Conservation (phyloP, 139 green algal genomes). For the Medakamo hakoo region DNA sequence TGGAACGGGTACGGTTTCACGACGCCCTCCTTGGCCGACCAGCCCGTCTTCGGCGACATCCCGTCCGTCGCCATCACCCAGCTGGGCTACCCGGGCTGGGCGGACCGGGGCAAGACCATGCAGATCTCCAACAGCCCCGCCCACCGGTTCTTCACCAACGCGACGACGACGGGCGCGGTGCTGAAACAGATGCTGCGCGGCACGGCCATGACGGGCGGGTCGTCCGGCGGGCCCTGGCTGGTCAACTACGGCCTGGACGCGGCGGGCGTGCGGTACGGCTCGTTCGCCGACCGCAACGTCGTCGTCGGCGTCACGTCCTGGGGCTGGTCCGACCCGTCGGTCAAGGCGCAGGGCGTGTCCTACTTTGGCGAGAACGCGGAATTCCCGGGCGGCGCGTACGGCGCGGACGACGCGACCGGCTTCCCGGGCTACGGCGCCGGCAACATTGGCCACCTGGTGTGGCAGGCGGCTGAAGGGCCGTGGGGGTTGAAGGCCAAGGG, state of each 20-base stretch:
- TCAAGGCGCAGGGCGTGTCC: neutral
- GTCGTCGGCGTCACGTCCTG: neutral
- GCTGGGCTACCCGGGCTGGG: neutral
- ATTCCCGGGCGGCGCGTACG: neutral
- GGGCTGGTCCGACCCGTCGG: neutral
- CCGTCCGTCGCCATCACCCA: neutral
- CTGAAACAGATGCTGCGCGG: neutral
- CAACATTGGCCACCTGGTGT: neutral
- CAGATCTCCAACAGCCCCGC: neutral
- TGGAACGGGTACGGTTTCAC: no score
- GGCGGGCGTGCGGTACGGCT: neutral
- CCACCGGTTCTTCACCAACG: neutral
- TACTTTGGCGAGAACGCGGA: neutral
- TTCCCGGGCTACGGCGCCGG: no score
- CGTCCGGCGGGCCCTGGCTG: neutral
- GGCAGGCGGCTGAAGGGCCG: neutral
- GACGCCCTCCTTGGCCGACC: no score
- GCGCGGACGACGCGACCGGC: no score
- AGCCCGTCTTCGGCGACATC: neutral
- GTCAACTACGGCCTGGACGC: neutral
- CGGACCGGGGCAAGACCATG: neutral
- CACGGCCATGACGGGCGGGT: neutral
- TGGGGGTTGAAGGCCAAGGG: neutral
- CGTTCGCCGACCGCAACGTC: neutral
- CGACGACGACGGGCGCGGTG: neutral